phyloP scores from a whole-genome alignment of 2,329 filamentous ascomycete species.

The Fusarium albidum region DNA sequence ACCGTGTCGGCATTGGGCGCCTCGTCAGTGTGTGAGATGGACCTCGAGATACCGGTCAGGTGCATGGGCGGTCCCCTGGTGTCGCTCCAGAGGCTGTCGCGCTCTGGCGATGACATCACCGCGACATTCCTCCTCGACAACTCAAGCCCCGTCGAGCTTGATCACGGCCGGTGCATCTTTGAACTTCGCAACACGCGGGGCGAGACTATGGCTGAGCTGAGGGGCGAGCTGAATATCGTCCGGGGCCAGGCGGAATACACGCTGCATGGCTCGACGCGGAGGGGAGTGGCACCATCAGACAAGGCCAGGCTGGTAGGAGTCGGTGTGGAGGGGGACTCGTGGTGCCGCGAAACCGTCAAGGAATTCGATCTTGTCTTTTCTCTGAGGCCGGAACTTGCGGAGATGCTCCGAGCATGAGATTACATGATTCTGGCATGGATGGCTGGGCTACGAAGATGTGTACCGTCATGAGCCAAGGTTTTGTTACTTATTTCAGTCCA shows the following conservation, averaged over 20 bases:
- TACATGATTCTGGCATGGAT: constrained; percentile 2
- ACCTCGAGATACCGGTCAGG: constrained; percentile 36
- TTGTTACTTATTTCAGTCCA: too few relatives aligned
- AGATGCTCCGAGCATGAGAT: constrained; percentile 15
- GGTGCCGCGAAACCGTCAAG: constrained; percentile 41
- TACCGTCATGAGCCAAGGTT: background rate
- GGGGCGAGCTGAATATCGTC: constrained; percentile 41
- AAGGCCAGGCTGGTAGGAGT: constrained; percentile 39
- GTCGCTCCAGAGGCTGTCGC: constrained; percentile 33
- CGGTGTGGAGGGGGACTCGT: constrained; percentile 37
- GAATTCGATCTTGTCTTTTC: constrained; percentile 37
- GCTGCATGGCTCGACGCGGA: constrained; percentile 34
- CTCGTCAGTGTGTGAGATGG: constrained; percentile 31
- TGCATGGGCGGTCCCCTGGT: constrained; percentile 40
- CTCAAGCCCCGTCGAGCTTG: constrained; percentile 44
- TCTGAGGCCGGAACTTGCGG: constrained; percentile 22
- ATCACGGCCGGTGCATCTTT: constrained; percentile 43
- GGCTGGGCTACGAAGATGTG: background rate
- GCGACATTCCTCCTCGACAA: constrained; percentile 40
- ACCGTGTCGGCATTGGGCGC: constrained; percentile 38
- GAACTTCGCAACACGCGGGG: constrained; percentile 41
- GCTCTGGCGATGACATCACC: constrained; percentile 24
- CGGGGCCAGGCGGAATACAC: constrained; percentile 41
- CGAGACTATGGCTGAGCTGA: constrained; percentile 40
- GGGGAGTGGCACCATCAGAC: constrained; percentile 21